Percentiles rank a stretch among this genome's conserved stretches.
Evolutionary conservation across 2,329 filamentous ascomycete species (phyloP).

Genomic region (Zymoseptoria crescenta): DNA sequence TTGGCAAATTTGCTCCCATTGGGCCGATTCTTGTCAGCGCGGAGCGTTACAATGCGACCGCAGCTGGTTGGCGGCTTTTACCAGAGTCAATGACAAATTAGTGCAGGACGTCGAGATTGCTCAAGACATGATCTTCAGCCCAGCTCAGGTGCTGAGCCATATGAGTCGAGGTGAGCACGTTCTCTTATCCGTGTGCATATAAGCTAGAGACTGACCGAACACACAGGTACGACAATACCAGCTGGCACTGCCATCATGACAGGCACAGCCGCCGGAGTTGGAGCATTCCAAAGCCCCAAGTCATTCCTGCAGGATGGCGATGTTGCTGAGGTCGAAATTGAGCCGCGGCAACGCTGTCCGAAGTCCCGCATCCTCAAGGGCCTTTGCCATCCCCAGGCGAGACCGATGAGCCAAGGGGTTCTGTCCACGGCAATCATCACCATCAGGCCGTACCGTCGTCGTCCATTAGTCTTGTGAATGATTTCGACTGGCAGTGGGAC

Average conservation of each 20-base stretch:
- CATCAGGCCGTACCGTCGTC: background rate
- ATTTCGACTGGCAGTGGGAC: constrained; percentile 7
- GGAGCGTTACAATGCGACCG: constrained; percentile 33
- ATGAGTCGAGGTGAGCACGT: constrained; percentile 39
- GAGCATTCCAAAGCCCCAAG: constrained; percentile 27
- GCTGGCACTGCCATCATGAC: constrained; percentile 41
- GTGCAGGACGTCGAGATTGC: constrained; percentile 31
- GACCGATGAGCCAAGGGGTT: background rate
- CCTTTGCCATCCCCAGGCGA: background rate
- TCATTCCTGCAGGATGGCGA: constrained; percentile 18
- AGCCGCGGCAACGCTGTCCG: background rate
- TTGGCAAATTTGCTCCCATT: constrained; percentile 49
- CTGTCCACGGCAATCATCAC: background rate
- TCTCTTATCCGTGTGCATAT: constrained; percentile 22
- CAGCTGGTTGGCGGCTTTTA: constrained; percentile 36
- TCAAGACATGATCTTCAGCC: constrained; percentile 31
- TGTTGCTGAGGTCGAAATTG: constrained; percentile 12
- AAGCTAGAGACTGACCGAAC: background rate
- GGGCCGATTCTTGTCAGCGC: constrained; percentile 43
- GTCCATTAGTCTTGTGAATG: background rate
- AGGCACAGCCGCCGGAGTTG: constrained; percentile 34
- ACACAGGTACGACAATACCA: constrained; percentile 11
- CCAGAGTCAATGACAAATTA: constrained; percentile 41
- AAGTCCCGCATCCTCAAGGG: background rate
- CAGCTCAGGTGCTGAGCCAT: constrained; percentile 8